These are phyloP conservation scores for Glutinoglossum americanum DNA, from an alignment of 495 filamentous ascomycete species.

Conservation along the genomic window DNA sequence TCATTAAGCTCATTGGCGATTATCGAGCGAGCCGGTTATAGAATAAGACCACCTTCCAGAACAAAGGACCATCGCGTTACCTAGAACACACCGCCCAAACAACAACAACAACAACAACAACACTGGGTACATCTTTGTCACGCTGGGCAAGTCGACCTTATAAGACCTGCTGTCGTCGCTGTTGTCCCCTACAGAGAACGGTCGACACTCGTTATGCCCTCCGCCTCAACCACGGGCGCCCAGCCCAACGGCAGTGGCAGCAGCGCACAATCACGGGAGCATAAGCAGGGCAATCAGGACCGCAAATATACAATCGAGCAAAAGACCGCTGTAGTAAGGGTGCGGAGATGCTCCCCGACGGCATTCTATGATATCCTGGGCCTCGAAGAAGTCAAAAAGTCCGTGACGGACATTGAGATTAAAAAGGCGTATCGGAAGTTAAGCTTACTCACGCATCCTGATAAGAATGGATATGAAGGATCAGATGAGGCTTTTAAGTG, in stretches of 20 bases:
- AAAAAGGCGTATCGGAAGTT: slow-evolving; percentile 91
- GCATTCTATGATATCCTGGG: slow-evolving; percentile 83
- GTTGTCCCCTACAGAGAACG: not conserved
- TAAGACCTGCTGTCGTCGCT: not conserved
- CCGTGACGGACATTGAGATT: slow-evolving; percentile 57
- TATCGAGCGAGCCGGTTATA: not conserved
- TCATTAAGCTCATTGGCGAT: not conserved
- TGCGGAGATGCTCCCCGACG: slow-evolving; percentile 60
- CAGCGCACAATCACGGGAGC: slow-evolving; percentile 49
- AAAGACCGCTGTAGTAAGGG: slow-evolving; percentile 69
- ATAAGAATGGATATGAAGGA: slow-evolving; percentile 94
- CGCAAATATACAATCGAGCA: slow-evolving; percentile 78
- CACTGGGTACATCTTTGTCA: slow-evolving; percentile 7
- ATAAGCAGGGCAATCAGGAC: slow-evolving; percentile 86
- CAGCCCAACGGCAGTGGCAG: slow-evolving; percentile 36
- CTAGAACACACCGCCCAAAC: not conserved
- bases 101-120: not conserved
- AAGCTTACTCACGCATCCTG: slow-evolving; percentile 75
- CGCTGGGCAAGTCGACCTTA: slow-evolving; percentile 9
- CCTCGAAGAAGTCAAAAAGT: slow-evolving; percentile 32
- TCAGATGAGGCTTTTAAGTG: slow-evolving; percentile 95
- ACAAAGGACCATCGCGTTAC: not conserved
- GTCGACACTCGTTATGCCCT: slow-evolving; percentile 34
- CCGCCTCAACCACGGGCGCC: slow-evolving; percentile 52
- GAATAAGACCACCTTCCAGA: slow-evolving; percentile 1